These are phyloP conservation scores for Scalesia atractyloides DNA, from an alignment of 129 eudicot species.

Conservation along the genomic window DNA sequence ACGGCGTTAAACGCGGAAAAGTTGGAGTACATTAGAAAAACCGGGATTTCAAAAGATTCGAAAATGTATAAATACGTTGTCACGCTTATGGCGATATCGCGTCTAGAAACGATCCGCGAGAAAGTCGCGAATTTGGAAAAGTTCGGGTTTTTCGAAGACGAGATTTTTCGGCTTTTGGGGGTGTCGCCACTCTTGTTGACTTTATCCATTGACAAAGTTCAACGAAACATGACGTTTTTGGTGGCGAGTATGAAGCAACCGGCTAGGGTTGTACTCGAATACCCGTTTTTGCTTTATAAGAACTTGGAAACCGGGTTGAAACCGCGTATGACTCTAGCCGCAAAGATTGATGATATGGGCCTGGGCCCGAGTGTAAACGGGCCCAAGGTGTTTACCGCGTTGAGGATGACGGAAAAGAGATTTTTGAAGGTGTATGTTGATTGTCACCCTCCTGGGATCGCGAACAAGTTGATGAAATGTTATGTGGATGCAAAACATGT, in stretches of 20 bases:
- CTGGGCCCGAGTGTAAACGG: constrained; percentile 61
- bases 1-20: constrained; percentile 54
- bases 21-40: constrained; percentile 53
- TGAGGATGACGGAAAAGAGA: constrained; percentile 72
- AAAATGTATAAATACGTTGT: constrained; percentile 78
- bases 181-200: constrained; percentile 62
- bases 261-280: constrained; percentile 34
- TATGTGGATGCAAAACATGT: constrained; percentile 51
- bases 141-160: constrained; percentile 68
- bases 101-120: constrained; percentile 61
- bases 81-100: constrained; percentile 61
- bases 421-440: constrained; percentile 50
- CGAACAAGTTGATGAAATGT: constrained; percentile 51
- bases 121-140: constrained; percentile 67
- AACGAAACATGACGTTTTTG: constrained; percentile 76
- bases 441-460: constrained; percentile 54
- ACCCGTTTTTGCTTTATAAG: constrained; percentile 54
- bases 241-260: constrained; percentile 65
- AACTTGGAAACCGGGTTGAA: constrained; percentile 59
- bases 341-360: constrained; percentile 64
- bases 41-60: constrained; percentile 48
- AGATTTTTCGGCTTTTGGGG: constrained; percentile 51
- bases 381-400: constrained; percentile 49
- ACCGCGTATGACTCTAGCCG: constrained; percentile 53
- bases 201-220: constrained; percentile 67